Evolutionary conservation across 257 asterid species (phyloP).

Genomic region (Thymus quinquecostatus): DNA sequence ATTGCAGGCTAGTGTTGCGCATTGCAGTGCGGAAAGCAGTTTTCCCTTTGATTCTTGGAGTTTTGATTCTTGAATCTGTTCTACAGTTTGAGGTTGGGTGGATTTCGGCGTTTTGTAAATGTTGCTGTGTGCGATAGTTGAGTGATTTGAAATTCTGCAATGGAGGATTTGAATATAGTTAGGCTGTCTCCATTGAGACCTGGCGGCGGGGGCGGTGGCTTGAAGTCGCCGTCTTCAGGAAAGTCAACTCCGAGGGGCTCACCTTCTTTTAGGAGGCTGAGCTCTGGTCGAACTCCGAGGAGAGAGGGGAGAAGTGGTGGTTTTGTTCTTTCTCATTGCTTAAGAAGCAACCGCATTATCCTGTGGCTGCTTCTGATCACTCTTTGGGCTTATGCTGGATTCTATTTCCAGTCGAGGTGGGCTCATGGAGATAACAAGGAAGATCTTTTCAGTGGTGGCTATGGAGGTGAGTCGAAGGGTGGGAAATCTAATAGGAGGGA

Average conservation of each 20-base stretch:
- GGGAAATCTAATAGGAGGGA: constrained; percentile 50
- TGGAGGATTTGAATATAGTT: constrained; percentile 75
- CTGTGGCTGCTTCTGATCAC: constrained; percentile 96
- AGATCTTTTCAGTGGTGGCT: constrained; percentile 85
- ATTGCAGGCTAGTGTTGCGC: constrained; percentile 32
- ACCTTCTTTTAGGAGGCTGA: constrained; percentile 72
- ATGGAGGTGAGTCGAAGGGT: constrained; percentile 54
- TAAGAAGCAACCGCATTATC: constrained; percentile 78
- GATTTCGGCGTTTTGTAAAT: constrained; percentile 16
- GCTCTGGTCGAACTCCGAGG: constrained; percentile 68
- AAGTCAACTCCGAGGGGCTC: constrained; percentile 83
- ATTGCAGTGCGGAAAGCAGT: constrained; percentile 23
- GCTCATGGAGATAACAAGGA: constrained; percentile 98
- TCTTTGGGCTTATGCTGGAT: constrained; percentile 95
- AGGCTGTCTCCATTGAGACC: constrained; percentile 75
- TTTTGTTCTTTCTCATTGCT: constrained; percentile 46
- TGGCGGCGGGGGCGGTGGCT: constrained; percentile 34
- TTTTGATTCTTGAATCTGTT: constrained; percentile 16
- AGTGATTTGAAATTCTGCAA: constrained; percentile 33
- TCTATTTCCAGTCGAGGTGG: constrained; percentile 92
- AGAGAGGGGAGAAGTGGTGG: constrained; percentile 53
- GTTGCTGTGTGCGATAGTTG: constrained; percentile 32
- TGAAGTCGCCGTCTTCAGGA: constrained; percentile 73
- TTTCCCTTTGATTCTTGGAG: constrained; percentile 23
- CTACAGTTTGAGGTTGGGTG: constrained; percentile 13